phyloP scores from a whole-genome alignment of 1,284 basidiomycete genomes.

The Amylostereum chailletii region DNA sequence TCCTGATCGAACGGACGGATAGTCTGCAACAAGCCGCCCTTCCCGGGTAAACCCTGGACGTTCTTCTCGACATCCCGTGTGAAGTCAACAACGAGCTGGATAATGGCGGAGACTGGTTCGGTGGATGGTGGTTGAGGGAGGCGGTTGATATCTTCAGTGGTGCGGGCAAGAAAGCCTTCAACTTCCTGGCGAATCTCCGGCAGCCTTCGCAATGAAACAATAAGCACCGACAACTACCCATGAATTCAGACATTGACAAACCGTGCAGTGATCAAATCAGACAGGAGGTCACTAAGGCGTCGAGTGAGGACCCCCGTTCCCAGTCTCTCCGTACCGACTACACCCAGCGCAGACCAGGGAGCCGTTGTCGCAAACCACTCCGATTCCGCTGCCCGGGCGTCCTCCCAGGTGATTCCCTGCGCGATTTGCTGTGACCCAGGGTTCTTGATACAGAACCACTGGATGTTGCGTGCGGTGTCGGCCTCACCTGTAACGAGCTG shows the following conservation, averaged over 20 bases:
- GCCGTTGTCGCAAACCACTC: conserved; percentile 48
- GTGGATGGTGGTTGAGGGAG: conserved; percentile 44
- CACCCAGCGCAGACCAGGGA: conserved; percentile 46
- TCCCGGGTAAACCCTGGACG: conserved; percentile 41
- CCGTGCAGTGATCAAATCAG: conserved; percentile 49
- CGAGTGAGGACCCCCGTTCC: conserved; percentile 44
- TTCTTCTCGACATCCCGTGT: conserved; percentile 31
- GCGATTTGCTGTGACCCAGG: conserved; percentile 49
- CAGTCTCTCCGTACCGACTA: conserved; percentile 34
- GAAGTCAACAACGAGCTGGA: conserved; percentile 37
- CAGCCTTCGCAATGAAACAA: conserved; percentile 31
- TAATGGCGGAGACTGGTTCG: conserved; percentile 46
- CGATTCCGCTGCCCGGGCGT: conserved; percentile 48
- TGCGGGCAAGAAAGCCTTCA: conserved; percentile 29
- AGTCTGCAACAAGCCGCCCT: conserved; percentile 39
- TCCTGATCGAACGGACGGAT: conserved; percentile 39
- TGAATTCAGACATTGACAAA: conserved; percentile 15
- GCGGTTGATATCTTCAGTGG: conserved; percentile 23
- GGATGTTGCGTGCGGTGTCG: conserved; percentile 42
- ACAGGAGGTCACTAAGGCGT: conserved; percentile 43
- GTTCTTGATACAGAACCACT: conserved; percentile 65
- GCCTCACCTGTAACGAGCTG: conserved; percentile 44
- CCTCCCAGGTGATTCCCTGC: conserved; percentile 41
- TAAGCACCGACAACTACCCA: not conserved
- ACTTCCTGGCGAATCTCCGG: conserved; percentile 48